A percentile compares a stretch with the other conserved stretches of the same genome.
phyloP scores from a whole-genome alignment of 495 filamentous ascomycete genomes.

The Talaromyces stipitatus region DNA sequence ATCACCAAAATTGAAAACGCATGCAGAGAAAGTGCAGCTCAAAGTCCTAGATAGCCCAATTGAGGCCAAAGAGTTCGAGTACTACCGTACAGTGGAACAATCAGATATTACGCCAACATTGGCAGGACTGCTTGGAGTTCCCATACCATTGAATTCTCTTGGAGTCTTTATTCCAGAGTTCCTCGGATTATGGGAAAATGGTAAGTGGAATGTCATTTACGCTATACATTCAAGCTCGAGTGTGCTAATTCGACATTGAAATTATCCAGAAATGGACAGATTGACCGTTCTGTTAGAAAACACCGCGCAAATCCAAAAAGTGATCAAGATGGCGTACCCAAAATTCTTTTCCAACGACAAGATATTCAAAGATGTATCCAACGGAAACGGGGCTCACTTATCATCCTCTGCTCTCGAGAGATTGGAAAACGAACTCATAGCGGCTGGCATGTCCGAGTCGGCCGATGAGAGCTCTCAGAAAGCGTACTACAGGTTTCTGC shows the following conservation, averaged over 20 bases:
- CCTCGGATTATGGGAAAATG: conserved; percentile 61
- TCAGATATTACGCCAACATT: conserved; percentile 88
- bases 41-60: conserved; percentile 39
- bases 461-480: conserved; percentile 12
- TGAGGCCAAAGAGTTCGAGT: conserved; percentile 53
- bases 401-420: conserved; percentile 41
- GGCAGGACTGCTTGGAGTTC: conserved; percentile 80
- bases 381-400: conserved; percentile 8
- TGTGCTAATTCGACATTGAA: not conserved
- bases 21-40: conserved; percentile 18
- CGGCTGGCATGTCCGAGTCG: conserved; percentile 14
- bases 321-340: conserved; percentile 65
- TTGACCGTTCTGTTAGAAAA: conserved; percentile 64
- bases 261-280: conserved; percentile 44
- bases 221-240: not conserved
- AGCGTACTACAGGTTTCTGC: conserved; percentile 49
- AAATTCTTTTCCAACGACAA: conserved; percentile 40
- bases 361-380: not conserved
- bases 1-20: conserved; percentile 63
- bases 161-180: conserved; percentile 80
- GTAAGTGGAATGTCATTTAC: conserved; percentile 28
- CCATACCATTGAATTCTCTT: conserved; percentile 85
- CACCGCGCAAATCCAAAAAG: conserved; percentile 66
- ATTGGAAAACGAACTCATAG: conserved; percentile 60
- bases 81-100: conserved; percentile 79